Evolutionary conservation across 1,139 yeast species (phyloP), one percentile per base, ranked within the genome.

Genomic region (Pichia sp.): DNA sequence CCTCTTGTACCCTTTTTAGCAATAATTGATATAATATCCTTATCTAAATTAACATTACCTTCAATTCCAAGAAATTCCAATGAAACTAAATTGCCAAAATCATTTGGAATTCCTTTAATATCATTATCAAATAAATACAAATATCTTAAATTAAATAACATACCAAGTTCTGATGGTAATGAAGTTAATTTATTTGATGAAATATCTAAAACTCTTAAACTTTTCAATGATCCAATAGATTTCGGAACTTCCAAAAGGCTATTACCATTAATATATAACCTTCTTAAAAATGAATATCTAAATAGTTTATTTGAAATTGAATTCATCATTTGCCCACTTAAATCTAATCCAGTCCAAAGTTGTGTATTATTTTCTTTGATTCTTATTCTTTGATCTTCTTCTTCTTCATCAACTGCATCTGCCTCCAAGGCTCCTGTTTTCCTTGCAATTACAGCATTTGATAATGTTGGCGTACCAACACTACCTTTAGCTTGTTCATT

Each of bases 261-360:
- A 68, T 95, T 95, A 65, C 96, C 96, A 69, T 86, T 88, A 64
- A 95, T 73, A 67, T 87, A 93, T 53, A 95, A 76, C 56, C 93
- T 84, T 64, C 95, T 95, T 64, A 95, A 76, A 64, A 95, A 95
- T 56, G 80, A 80, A 68, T 90, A 95, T 49, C 83, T 82, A 73
- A 90, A 89, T 53, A 95, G 71, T 61, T 84, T 85, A 29, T 86
- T 81, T 18, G 90, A 81, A 45, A 91, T 63, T 56, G 80, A 78
- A 58, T 81, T 75, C 51, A 93, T 73, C 28, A 95, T 90, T 69
- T 93, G 96, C 53, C 97, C 96, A 60, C 95, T 83, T 59, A 93
- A 74, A 71, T 95, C 99, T 60, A 95, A 74, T 29, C 93, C 95
- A 52, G 96, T 87, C 99, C 99, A 95, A 63, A 87, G 77, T 70